A percentile compares a stretch with the other conserved stretches of the same genome.
Conservation (phyloP, 1,284 basidiomycete species). For the Apiotrichum akiyoshidainum region DNA sequence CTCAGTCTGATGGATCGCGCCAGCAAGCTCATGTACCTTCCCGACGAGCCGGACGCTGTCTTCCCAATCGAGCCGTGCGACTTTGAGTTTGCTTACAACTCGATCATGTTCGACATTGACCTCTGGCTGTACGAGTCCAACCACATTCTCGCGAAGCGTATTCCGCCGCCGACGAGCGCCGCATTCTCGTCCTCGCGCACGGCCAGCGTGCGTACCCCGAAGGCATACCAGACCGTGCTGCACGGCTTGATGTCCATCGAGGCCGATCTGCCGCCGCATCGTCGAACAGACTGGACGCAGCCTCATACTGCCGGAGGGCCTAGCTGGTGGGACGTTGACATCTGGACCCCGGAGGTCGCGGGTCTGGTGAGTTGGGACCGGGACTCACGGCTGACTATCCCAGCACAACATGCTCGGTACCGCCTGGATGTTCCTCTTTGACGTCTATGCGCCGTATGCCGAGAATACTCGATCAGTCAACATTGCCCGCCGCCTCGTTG, state of each 20-base stretch:
- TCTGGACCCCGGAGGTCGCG: slow-evolving; percentile 22
- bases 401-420: slow-evolving; percentile 43
- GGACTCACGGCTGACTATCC: not conserved
- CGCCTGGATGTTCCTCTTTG: slow-evolving; percentile 46
- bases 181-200: slow-evolving; percentile 2
- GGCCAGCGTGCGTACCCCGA: slow-evolving; percentile 33
- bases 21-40: slow-evolving; percentile 41
- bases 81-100: not conserved
- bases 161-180: not conserved
- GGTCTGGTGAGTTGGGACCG: slow-evolving; percentile 27
- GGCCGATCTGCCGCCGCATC: slow-evolving; percentile 32
- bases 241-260: slow-evolving; percentile 32
- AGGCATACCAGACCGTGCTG: slow-evolving; percentile 34
- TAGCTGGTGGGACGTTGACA: slow-evolving; percentile 31
- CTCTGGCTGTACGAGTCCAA: slow-evolving; percentile 23
- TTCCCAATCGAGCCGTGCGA: not conserved
- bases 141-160: not conserved
- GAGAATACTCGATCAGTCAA: slow-evolving; percentile 35
- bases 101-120: slow-evolving; percentile 22
- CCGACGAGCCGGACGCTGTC: slow-evolving; percentile 25
- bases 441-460: slow-evolving; percentile 35
- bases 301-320: slow-evolving; percentile 23
- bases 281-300: slow-evolving; percentile 30
- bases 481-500: slow-evolving; percentile 32
- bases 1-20: slow-evolving; percentile 35